A percentile compares a stretch with the other conserved stretches of the same genome.
Evolutionary conservation across 768 basidiomycete species (phyloP).

Genomic region (Brasilioporus rufonigricans): DNA sequence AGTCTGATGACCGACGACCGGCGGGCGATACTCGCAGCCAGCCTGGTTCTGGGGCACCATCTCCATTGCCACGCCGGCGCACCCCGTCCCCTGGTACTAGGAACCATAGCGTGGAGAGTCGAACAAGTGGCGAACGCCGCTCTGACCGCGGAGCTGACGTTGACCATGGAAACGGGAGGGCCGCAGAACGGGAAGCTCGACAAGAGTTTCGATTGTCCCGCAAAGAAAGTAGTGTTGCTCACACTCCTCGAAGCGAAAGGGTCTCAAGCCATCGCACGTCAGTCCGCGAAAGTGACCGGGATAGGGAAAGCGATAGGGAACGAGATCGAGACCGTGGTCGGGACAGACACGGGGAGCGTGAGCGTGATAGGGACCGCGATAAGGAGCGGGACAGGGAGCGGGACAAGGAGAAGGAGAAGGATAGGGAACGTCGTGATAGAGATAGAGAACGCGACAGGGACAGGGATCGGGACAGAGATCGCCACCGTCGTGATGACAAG

Average conservation of each 20-base stretch:
- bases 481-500: slow-evolving; percentile 59
- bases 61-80: slow-evolving; percentile 54
- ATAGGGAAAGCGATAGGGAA: slow-evolving; percentile 46
- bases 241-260: slow-evolving; percentile 52
- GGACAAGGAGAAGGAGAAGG: slow-evolving; percentile 36
- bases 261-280: slow-evolving; percentile 40
- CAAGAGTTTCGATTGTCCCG: slow-evolving; percentile 44
- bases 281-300: slow-evolving; percentile 33
- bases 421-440: slow-evolving; percentile 38
- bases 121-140: slow-evolving; percentile 65
- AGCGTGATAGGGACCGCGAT: slow-evolving; percentile 47
- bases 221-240: slow-evolving; percentile 48
- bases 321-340: slow-evolving; percentile 47
- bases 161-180: slow-evolving; percentile 49
- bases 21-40: slow-evolving; percentile 42
- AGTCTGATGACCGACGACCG: slow-evolving; percentile 38
- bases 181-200: slow-evolving; percentile 48
- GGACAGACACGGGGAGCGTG: slow-evolving; percentile 46
- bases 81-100: slow-evolving; percentile 67
- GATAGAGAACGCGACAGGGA: slow-evolving; percentile 53
- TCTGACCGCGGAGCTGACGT: slow-evolving; percentile 50
- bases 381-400: slow-evolving; percentile 37
- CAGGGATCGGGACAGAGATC: slow-evolving; percentile 38
- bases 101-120: slow-evolving; percentile 69
- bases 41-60: slow-evolving; percentile 51